phyloP scores from a whole-genome alignment of 805 yeast species.

The Ogataea polymorpha region DNA sequence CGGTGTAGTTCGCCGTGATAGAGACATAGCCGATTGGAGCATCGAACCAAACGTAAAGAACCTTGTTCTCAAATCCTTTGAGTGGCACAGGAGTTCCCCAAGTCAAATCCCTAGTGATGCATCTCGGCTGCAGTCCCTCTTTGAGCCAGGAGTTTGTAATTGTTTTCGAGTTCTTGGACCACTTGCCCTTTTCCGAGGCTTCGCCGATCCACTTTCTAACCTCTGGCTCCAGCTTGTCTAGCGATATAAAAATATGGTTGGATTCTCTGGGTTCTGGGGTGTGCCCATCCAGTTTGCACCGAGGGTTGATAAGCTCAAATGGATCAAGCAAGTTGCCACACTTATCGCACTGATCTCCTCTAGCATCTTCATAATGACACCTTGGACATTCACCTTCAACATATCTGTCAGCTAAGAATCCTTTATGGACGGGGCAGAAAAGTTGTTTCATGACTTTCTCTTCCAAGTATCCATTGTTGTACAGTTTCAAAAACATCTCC shows the following conservation, averaged over 20 bases:
- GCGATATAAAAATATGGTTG: constrained; percentile 77
- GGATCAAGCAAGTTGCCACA: constrained; percentile 92
- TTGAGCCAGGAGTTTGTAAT: constrained; percentile 92
- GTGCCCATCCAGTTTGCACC: constrained; percentile 87
- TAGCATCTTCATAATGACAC: constrained; percentile 92
- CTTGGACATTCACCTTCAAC: constrained; percentile 98
- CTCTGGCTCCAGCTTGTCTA: constrained; percentile 79
- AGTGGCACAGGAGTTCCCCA: constrained; percentile 99
- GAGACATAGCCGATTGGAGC: constrained; percentile 97
- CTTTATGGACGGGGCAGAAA: constrained; percentile 85
- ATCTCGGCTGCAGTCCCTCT: constrained; percentile 89
- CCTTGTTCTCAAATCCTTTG: constrained; percentile 81
- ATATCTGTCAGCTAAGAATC: constrained; percentile 91
- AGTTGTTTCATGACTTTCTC: constrained; percentile 87
- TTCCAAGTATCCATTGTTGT: constrained; percentile 77
- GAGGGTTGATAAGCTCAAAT: constrained; percentile 88
- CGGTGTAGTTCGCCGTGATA: constrained; percentile 89
- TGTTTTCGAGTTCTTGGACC: constrained; percentile 90
- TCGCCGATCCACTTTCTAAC: constrained; percentile 69
- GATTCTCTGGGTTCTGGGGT: constrained; percentile 79
- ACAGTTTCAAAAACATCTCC: constrained; percentile 75
- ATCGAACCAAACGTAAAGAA: constrained; percentile 97
- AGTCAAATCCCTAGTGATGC: constrained; percentile 93
- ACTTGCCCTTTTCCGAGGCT: constrained; percentile 68
- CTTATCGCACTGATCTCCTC: constrained; percentile 99